phyloP scores from a whole-genome alignment of 2,329 filamentous ascomycete genomes.

The Amylocarpus encephaloides region DNA sequence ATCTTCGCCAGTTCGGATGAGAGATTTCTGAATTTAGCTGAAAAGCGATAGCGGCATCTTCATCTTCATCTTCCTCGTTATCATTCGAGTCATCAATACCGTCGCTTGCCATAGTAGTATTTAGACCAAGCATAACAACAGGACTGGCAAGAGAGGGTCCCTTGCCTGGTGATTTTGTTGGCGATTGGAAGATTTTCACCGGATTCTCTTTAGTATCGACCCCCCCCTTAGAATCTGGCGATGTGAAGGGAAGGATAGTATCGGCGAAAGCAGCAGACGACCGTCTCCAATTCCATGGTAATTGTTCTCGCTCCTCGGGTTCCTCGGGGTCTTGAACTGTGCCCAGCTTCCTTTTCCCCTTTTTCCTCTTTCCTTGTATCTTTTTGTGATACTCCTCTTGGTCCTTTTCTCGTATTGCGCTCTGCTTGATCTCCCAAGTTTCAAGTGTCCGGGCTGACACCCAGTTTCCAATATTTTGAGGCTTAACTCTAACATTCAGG shows the following conservation, averaged over 20 bases:
- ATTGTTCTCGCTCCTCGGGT: neutral
- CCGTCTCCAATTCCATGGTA: neutral
- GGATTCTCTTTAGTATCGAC: neutral
- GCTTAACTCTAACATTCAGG: slow-evolving; percentile 47
- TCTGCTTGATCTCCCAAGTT: slow-evolving; percentile 44
- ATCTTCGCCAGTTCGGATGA: neutral
- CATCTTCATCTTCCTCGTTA: slow-evolving; percentile 13
- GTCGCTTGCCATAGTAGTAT: slow-evolving; percentile 11
- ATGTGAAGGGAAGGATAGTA: neutral
- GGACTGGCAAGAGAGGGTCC: slow-evolving; percentile 22
- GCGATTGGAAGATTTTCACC: slow-evolving; percentile 2
- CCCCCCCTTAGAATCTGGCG: slow-evolving; percentile 7
- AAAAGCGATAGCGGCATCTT: slow-evolving; percentile 10
- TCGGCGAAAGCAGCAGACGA: neutral
- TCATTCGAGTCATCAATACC: slow-evolving; percentile 12
- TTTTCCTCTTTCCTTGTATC: neutral
- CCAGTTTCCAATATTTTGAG: slow-evolving; percentile 46
- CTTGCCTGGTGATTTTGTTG: slow-evolving; percentile 8
- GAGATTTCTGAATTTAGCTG: slow-evolving; percentile 10
- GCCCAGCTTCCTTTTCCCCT: slow-evolving; percentile 4
- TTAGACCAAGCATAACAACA: neutral
- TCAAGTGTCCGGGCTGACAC: slow-evolving; percentile 52
- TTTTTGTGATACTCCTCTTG: slow-evolving; percentile 17
- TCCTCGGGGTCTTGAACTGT: slow-evolving; percentile 5
- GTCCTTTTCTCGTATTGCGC: slow-evolving; percentile 11